Conservation (phyloP, 2,329 filamentous ascomycete genomes). For the Dendrostoma leiphaemia region DNA sequence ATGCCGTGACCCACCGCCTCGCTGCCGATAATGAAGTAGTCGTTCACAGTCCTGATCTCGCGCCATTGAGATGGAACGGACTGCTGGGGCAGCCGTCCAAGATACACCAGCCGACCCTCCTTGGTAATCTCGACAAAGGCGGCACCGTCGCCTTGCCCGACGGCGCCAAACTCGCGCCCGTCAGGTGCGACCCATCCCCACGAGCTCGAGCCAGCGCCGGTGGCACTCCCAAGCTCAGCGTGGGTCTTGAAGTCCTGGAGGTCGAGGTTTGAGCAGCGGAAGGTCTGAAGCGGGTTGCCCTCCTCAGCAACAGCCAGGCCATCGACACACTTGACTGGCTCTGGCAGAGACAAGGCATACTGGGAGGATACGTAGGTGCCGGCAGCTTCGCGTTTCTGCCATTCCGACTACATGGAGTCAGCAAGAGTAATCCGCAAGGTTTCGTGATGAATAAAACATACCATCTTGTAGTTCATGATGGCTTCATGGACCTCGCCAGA, state of each 20-base stretch:
- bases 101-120: slow-evolving; percentile 49
- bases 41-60: slow-evolving; percentile 45
- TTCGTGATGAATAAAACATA: no score
- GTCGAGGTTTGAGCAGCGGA: slow-evolving; percentile 22
- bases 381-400: no score
- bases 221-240: slow-evolving; percentile 31
- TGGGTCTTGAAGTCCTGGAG: slow-evolving; percentile 37
- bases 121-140: slow-evolving; percentile 52
- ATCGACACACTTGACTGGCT: no score
- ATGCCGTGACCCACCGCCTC: slow-evolving; percentile 51
- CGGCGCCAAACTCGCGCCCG: slow-evolving; percentile 53
- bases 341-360: not conserved
- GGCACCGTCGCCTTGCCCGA: slow-evolving; percentile 53
- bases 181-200: slow-evolving; percentile 54
- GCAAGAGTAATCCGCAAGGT: no score
- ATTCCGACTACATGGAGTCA: not conserved
- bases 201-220: slow-evolving; percentile 35
- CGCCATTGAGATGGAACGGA: slow-evolving; percentile 45
- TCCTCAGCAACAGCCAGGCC: no score
- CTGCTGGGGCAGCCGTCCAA: slow-evolving; percentile 52
- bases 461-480: slow-evolving; percentile 30
- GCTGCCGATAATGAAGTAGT: slow-evolving; percentile 37
- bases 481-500: slow-evolving; percentile 11
- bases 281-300: no score
- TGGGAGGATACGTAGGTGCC: no score